These are phyloP conservation scores for Pyrenochaeta sp. DNA, from an alignment of 2,329 filamentous ascomycete species.

Conservation along the genomic window DNA sequence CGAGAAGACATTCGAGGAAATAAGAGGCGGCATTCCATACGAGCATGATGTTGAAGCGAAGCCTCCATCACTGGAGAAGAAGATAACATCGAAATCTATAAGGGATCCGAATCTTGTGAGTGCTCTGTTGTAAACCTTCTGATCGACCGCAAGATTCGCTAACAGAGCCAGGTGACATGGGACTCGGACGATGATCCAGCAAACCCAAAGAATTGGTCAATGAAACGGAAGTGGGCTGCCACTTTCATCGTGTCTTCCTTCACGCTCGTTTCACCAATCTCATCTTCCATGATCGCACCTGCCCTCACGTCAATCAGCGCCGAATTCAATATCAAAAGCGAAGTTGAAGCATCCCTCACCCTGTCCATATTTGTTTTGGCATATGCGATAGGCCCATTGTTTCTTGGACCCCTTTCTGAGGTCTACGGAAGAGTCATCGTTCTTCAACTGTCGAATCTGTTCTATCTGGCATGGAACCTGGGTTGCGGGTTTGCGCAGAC, in stretches of 20 bases:
- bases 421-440: slow-evolving; percentile 50
- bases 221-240: slow-evolving; percentile 55
- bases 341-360: slow-evolving; percentile 44
- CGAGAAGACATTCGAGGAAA: slow-evolving; percentile 36
- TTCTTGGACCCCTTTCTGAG: slow-evolving; percentile 50
- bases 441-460: slow-evolving; percentile 49
- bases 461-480: slow-evolving; percentile 51
- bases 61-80: slow-evolving; percentile 33
- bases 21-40: slow-evolving; percentile 37
- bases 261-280: slow-evolving; percentile 51
- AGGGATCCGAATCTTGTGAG: slow-evolving; percentile 46
- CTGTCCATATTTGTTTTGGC: slow-evolving; percentile 52
- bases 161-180: slow-evolving; percentile 52
- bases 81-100: slow-evolving; percentile 31
- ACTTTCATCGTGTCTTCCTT: slow-evolving; percentile 56
- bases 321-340: slow-evolving; percentile 46
- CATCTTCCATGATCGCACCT: slow-evolving; percentile 52
- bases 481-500: slow-evolving; percentile 51
- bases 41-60: slow-evolving; percentile 43
- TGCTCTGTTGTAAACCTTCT: neutral
- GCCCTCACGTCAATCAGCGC: slow-evolving; percentile 40
- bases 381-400: slow-evolving; percentile 51
- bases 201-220: slow-evolving; percentile 50
- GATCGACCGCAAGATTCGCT: slow-evolving; percentile 1
- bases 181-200: slow-evolving; percentile 55